phyloP scores from a whole-genome alignment of 129 eudicot species.

The Silybum marianum region DNA sequence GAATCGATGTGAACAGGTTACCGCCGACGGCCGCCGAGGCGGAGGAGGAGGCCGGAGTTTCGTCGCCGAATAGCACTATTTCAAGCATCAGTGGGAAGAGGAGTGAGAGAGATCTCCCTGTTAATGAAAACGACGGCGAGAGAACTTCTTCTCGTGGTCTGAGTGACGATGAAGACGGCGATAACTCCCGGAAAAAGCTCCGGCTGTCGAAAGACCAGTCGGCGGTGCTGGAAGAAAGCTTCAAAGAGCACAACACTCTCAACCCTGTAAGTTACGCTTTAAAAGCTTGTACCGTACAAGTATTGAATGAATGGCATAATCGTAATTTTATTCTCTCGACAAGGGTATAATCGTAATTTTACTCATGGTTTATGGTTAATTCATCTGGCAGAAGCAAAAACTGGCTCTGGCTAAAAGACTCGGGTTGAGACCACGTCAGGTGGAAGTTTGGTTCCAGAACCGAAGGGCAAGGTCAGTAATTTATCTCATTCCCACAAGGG shows the following conservation, averaged over 20 bases:
- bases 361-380: neutral
- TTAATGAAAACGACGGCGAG: slow-evolving; percentile 56
- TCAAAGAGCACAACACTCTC: slow-evolving; percentile 93
- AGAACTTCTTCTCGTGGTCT: slow-evolving; percentile 64
- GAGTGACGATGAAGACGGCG: slow-evolving; percentile 93
- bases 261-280: slow-evolving; percentile 66
- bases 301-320: neutral
- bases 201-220: slow-evolving; percentile 90
- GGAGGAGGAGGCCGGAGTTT: slow-evolving; percentile 82
- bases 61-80: slow-evolving; percentile 93
- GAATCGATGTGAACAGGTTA: slow-evolving; percentile 87
- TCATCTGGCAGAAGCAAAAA: slow-evolving; percentile 77
- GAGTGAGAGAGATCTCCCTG: slow-evolving; percentile 60
- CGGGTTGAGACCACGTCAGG: slow-evolving; percentile 92
- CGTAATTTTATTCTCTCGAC: no score
- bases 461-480: slow-evolving; percentile 90
- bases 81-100: slow-evolving; percentile 90
- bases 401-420: slow-evolving; percentile 72
- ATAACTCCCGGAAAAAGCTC: slow-evolving; percentile 77
- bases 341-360: neutral
- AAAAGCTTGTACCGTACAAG: slow-evolving; percentile 9
- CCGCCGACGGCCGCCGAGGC: slow-evolving; percentile 53
- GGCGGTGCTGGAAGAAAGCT: slow-evolving; percentile 89
- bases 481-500: slow-evolving; percentile 6
- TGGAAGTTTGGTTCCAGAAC: slow-evolving; percentile 98